Evolutionary conservation across 2,329 filamentous ascomycete genomes (phyloP).

Genomic region (Cyphellophora europaea): DNA sequence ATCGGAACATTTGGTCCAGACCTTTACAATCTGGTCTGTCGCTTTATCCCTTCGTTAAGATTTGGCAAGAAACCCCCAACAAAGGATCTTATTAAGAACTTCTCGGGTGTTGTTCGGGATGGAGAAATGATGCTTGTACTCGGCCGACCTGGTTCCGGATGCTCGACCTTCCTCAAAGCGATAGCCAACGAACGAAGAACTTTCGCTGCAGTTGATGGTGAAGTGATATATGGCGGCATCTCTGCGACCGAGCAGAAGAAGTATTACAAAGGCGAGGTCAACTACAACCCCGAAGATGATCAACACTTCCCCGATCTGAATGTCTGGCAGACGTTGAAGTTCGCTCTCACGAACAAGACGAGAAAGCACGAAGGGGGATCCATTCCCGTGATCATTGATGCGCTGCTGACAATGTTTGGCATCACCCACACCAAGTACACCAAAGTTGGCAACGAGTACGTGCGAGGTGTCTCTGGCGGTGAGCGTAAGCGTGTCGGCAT

Average conservation of each 20-base stretch:
- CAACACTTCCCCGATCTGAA: conserved; percentile 64
- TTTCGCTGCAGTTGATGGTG: conserved; percentile 58
- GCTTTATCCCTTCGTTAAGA: conserved; percentile 43
- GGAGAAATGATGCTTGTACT: conserved; percentile 67
- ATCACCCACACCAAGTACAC: conserved; percentile 69
- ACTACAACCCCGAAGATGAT: conserved; percentile 71
- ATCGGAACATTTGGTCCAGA: conserved; percentile 74
- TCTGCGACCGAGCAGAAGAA: conserved; percentile 58
- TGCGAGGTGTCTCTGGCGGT: conserved; percentile 67
- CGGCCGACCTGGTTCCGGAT: conserved; percentile 64
- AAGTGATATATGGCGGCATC: conserved; percentile 64
- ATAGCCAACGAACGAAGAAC: conserved; percentile 60
- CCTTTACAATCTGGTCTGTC: conserved; percentile 54
- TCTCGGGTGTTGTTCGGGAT: conserved; percentile 56
- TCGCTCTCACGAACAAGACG: conserved; percentile 67
- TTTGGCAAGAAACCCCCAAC: conserved; percentile 40
- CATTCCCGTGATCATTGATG: conserved; percentile 60
- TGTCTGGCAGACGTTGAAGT: conserved; percentile 68
- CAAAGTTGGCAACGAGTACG: conserved; percentile 62
- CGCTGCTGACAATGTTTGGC: conserved; percentile 67
- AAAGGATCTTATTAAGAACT: conserved; percentile 54
- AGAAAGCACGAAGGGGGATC: conserved; percentile 54
- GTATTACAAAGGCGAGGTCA: conserved; percentile 64
- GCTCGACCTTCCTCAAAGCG: conserved; percentile 67
- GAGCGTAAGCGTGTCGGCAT: conserved; percentile 75